Evolutionary conservation across 768 basidiomycete genomes (phyloP), one percentile per base, ranked within the genome.

Genomic region (Dioszegia aurantiaca): DNA sequence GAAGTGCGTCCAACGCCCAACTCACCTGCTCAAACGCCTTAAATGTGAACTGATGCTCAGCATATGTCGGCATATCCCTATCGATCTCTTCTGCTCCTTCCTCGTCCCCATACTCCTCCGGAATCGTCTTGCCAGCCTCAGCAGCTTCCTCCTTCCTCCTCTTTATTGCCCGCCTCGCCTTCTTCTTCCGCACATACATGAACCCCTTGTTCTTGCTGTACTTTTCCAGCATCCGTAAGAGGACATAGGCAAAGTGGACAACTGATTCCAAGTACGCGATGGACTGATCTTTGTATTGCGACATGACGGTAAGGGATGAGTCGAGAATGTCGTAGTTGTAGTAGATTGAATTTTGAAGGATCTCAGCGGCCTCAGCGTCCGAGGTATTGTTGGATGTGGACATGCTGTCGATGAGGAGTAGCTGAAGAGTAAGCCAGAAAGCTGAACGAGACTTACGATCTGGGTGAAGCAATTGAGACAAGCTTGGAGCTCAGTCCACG

Each of bases 251-350:
- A 57, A 98, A 82, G 66, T 88, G 80, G 31, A 99, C 82, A 63
- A 88, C 86, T 0, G 92, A 84, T 72, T 92, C 88, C 52, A 98
- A 84, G 78, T 41, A 80, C 77, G 75, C 77, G 39, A 80, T 68
- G 1, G 79, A 79, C 63, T 89, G 90, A 44, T 87, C 83, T 64
- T 86, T 88, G 80, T 91, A 97, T 24, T 80, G 79, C 46, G 83
- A 80, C 47, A 98, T 76, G 55, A 88, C 86, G 24, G 87, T 86
- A 42, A 92, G 79, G 0, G 91, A 83, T 23, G 91, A 84, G 65
- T 98, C 93, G 54, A 98, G 84, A 17, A 93, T 86, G 63, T 97
- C 91, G 31, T 90, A 92, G 67, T 92, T 92, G 79, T 97, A 98
- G 69, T 97, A 87, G 24, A 99, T 80, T 74, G 95, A 90, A 62